Conservation (phyloP, 2,329 filamentous ascomycete genomes). For the Ophiocordyceps polyrhachis-furcata region DNA sequence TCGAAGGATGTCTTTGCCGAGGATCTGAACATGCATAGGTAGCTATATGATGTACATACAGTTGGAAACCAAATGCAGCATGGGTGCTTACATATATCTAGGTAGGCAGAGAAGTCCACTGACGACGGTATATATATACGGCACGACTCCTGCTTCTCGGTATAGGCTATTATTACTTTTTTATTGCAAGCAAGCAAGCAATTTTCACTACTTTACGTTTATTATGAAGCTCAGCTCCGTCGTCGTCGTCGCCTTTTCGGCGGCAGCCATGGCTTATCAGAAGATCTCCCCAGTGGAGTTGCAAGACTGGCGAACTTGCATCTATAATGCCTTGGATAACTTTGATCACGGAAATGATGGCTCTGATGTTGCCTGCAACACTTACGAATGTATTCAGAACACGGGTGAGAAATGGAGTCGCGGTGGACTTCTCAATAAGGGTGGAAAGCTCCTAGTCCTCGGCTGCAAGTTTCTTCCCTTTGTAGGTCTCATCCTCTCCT, state of each 20-base stretch:
- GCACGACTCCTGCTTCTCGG: neutral
- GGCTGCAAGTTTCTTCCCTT: neutral
- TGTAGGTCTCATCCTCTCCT: neutral
- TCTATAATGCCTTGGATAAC: neutral
- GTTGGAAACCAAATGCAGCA: neutral
- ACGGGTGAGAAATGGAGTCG: neutral
- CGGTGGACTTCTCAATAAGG: neutral
- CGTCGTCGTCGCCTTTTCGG: neutral
- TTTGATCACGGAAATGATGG: neutral
- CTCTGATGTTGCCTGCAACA: neutral
- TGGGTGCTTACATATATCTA: neutral
- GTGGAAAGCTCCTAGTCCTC: neutral
- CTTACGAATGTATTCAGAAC: neutral
- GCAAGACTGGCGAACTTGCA: neutral
- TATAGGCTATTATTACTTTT: neutral
- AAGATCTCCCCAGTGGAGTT: neutral
- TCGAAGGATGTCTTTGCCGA: no score
- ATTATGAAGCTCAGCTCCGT: neutral
- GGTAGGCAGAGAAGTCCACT: neutral
- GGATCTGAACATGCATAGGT: no score
- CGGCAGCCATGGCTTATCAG: neutral
- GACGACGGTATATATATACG: neutral
- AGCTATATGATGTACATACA: no score
- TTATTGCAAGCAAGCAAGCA: neutral
- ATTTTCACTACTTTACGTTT: neutral